phyloP scores from a whole-genome alignment of 2,329 filamentous ascomycete species.

The Claviceps monticola region DNA sequence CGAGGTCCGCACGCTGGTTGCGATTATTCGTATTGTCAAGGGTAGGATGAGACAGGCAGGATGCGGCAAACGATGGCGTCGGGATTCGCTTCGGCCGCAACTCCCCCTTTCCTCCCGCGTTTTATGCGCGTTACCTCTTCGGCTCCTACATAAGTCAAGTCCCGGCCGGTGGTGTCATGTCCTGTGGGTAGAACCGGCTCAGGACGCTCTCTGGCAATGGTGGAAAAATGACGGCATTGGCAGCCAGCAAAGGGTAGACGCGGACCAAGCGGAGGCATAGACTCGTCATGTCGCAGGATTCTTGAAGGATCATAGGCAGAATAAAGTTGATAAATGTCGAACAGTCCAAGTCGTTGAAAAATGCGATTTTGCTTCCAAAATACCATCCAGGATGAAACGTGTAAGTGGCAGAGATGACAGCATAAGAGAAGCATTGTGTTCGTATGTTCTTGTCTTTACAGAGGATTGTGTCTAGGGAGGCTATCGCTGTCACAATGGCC shows the following conservation, averaged over 20 bases:
- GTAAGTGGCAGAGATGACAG: too few species aligned
- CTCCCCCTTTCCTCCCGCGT: slow-evolving; percentile 63
- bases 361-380: too few species aligned
- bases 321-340: slow-evolving; percentile 29
- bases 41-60: slow-evolving; percentile 54
- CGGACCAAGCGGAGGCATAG: slow-evolving; percentile 54
- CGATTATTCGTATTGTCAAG: slow-evolving; percentile 49
- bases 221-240: slow-evolving; percentile 63
- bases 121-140: slow-evolving; percentile 77
- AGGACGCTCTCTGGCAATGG: slow-evolving; percentile 63
- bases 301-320: too few species aligned
- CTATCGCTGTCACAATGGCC: too few species aligned
- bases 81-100: slow-evolving; percentile 69
- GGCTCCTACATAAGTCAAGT: slow-evolving; percentile 54
- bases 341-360: too few species aligned
- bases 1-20: slow-evolving; percentile 72
- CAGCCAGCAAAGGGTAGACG: slow-evolving; percentile 61
- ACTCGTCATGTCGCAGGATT: slow-evolving; percentile 54
- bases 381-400: too few species aligned
- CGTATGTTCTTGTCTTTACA: background rate
- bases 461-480: too few species aligned
- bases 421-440: background rate
- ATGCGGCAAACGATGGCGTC: slow-evolving; percentile 55
- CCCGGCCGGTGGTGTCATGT: slow-evolving; percentile 69
- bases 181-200: slow-evolving; percentile 58